A percentile compares a stretch with the other conserved stretches of the same genome.
Conservation (phyloP, 1,284 basidiomycete genomes). For the Cryptococcus sp. region DNA sequence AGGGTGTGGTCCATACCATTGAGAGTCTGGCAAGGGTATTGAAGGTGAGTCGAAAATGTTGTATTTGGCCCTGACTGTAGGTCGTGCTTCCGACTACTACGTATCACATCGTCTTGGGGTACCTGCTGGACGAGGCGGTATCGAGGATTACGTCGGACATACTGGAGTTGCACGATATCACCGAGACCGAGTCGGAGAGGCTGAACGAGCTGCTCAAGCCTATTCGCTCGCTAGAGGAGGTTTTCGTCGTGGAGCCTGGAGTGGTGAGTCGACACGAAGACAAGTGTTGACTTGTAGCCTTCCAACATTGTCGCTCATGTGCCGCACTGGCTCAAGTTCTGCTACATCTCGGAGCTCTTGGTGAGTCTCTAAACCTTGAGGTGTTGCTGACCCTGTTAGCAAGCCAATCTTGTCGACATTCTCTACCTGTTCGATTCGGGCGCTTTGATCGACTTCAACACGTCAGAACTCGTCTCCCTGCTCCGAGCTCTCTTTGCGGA, state of each 20-base stretch:
- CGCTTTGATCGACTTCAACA: constrained; percentile 82
- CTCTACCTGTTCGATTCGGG: constrained; percentile 88
- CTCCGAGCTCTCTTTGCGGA: constrained; percentile 87
- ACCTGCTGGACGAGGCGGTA: constrained; percentile 67
- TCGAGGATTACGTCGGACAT: constrained; percentile 67
- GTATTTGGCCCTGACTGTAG: constrained; percentile 6
- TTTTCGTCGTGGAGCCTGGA: constrained; percentile 53
- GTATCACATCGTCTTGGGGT: constrained; percentile 66
- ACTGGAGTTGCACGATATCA: constrained; percentile 77
- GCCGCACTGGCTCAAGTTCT: constrained; percentile 90
- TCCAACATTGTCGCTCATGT: constrained; percentile 55
- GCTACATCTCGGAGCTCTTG: constrained; percentile 82
- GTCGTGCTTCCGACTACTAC: constrained; percentile 56
- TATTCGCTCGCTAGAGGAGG: constrained; percentile 67
- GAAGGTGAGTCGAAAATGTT: constrained; percentile 56
- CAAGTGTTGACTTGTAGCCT: constrained; percentile 7
- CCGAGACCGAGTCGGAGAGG: constrained; percentile 78
- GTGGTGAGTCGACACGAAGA: constrained; percentile 3
- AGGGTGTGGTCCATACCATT: constrained; percentile 61
- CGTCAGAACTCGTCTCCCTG: constrained; percentile 73
- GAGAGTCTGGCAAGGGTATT: constrained; percentile 61
- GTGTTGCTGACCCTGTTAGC: not conserved
- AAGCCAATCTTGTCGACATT: constrained; percentile 84
- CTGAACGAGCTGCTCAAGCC: constrained; percentile 75
- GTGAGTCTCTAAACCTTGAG: constrained; percentile 52